phyloP scores from a whole-genome alignment of 116 monocot species.

The Papilionanthe hybrid region DNA sequence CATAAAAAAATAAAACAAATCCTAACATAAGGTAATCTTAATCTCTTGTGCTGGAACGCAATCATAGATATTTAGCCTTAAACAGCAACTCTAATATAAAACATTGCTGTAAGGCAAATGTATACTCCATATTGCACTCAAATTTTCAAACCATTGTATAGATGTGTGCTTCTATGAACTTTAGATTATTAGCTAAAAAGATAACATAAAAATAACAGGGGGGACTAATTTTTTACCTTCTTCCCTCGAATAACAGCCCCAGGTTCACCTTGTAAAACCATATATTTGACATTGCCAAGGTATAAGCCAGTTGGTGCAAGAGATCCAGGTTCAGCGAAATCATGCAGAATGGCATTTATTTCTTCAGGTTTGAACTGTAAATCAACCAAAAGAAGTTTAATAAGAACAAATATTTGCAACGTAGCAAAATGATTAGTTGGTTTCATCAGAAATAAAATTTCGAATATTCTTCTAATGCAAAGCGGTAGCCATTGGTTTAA shows the following conservation, averaged over 20 bases:
- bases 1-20: no score
- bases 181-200: neutral
- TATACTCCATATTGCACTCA: no score
- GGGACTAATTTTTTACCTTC: constrained; percentile 1
- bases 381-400: neutral
- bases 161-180: no score
- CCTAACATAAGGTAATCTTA: no score
- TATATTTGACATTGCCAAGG: neutral
- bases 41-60: no score
- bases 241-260: constrained; percentile 11
- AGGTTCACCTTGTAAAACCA: constrained; percentile 5
- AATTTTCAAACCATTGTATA: no score
- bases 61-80: no score
- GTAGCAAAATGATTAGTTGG: neutral
- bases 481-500: no score
- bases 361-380: neutral
- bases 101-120: no score
- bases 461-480: neutral
- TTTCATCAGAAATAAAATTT: neutral
- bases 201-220: neutral
- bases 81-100: no score
- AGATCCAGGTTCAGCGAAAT: constrained; percentile 5
- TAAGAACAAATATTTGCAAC: neutral
- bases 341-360: neutral
- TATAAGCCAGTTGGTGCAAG: constrained; percentile 7